A percentile compares a stretch with the other conserved stretches of the same genome.
Conservation (phyloP, 495 filamentous ascomycete species). For the Bryoglossum gracile region DNA sequence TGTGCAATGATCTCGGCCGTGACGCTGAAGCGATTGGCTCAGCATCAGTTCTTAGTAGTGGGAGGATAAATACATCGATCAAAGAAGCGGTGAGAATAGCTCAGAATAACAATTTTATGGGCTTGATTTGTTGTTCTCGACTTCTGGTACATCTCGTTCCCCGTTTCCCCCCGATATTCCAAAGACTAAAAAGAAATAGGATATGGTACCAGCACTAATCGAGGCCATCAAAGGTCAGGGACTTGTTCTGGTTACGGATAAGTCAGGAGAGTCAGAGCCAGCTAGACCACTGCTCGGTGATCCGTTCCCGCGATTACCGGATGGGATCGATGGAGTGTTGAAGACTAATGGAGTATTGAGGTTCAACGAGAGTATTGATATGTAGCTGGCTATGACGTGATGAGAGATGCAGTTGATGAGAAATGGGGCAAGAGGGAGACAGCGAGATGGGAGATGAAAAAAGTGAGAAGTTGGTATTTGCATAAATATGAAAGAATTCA, state of each 20-base stretch:
- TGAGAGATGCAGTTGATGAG: neutral
- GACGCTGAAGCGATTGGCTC: slow-evolving; percentile 24
- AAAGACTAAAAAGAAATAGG: slow-evolving; percentile 43
- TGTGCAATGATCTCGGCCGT: slow-evolving; percentile 84
- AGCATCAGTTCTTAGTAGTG: slow-evolving; percentile 50
- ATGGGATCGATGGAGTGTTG: slow-evolving; percentile 80
- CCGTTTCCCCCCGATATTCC: slow-evolving; percentile 4
- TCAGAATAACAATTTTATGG: slow-evolving; percentile 97
- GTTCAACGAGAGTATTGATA: slow-evolving; percentile 93
- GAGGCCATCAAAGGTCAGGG: slow-evolving; percentile 92
- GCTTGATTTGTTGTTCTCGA: slow-evolving; percentile 78
- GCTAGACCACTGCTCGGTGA: slow-evolving; percentile 26
- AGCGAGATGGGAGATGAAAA: no score
- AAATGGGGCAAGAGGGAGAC: no score
- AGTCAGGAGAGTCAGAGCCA: slow-evolving; percentile 42
- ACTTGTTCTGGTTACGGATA: slow-evolving; percentile 86
- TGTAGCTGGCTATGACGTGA: slow-evolving; percentile 41
- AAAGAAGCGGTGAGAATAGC: slow-evolving; percentile 94
- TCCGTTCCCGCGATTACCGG: slow-evolving; percentile 40
- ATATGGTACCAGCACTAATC: slow-evolving; percentile 84
- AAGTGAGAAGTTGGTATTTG: no score
- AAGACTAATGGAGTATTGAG: slow-evolving; percentile 77
- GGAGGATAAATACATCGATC: slow-evolving; percentile 67
- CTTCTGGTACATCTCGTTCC: slow-evolving; percentile 58
- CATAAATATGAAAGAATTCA: no score